Conservation (phyloP, 257 asterid genomes). For the Solanum infundibuliforme region DNA sequence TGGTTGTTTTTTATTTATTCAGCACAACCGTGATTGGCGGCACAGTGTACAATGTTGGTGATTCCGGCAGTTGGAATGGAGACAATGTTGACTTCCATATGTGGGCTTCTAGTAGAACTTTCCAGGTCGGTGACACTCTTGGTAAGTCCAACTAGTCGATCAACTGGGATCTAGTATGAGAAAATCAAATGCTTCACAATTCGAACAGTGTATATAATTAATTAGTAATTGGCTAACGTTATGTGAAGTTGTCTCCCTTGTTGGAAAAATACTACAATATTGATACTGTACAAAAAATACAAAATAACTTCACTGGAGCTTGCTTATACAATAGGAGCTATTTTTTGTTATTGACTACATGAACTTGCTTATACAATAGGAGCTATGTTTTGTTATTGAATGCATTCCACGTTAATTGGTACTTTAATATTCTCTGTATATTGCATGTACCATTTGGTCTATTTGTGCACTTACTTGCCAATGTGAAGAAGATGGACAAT, state of each 20-base stretch:
- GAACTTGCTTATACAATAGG: neutral
- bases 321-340: neutral
- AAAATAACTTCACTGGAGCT: neutral
- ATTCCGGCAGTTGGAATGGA: conserved; percentile 11
- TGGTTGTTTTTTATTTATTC: neutral
- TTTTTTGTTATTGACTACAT: neutral
- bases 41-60: conserved; percentile 7
- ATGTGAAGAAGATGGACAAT: neutral
- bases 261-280: too few species aligned
- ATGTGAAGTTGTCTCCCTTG: neutral
- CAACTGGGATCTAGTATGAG: neutral
- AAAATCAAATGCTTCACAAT: neutral
- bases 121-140: conserved; percentile 11
- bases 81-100: conserved; percentile 7
- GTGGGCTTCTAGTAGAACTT: conserved; percentile 8
- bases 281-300: too few species aligned
- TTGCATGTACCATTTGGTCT: neutral
- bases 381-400: neutral
- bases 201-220: too few species aligned
- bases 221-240: neutral
- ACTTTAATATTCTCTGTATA: neutral
- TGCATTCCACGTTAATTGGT: neutral
- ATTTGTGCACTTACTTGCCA: neutral
- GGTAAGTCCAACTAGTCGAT: conserved; percentile 1
- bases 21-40: neutral